Base-by-base conservation (phyloP, 2,329 filamentous ascomycete genomes). In the Trichoderma simmonsii region DNA sequence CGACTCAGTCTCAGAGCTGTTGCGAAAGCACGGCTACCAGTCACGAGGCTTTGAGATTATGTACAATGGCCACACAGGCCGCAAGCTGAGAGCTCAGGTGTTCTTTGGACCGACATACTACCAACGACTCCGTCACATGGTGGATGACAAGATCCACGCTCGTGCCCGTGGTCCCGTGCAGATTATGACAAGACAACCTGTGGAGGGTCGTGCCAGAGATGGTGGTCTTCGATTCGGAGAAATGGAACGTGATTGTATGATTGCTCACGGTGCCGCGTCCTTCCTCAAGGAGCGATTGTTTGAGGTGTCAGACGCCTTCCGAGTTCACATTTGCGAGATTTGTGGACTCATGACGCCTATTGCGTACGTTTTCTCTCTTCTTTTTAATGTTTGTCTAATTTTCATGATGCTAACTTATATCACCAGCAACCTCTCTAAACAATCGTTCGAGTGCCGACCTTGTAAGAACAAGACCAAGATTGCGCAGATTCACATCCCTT, bases 221-320 rank as follows among this genome's bases (percentile, higher is more conserved):
- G 96, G 96, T 88, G 96, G 96, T 86, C 88, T 99, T 59, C 95
- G 97, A 81, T 99, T 99, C 90, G 96, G 96, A 91, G 96, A 99
- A 87, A 99, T 99, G 96, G 97, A 99, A 84, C 95, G 97, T 85
- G 97, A 99, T 89, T 99, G 96, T 82, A 99, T 99, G 96, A 99
- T 99, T 86, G 94, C 97, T n/a, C 97, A 99, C 81, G 96, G 96
- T 80, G 96, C 97, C 4, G 95, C 94, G 70, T 92, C 95, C 2
- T 99, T 99, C 88, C 85, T 99, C 80, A 99, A 99, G 85, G 96
- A 99, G 86, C 90, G 96, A 78, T 85, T 99, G 72, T 98, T 99
- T 79, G 95, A 98, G 81, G 96, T 99, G 65, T 97, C 94, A 68
- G 96, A 99, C 85, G 95, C 96, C 48, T 99, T 98, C 88, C 89